phyloP scores from a whole-genome alignment of 2,329 filamentous ascomycete species.

The Purpureocillium takamizusanense region DNA sequence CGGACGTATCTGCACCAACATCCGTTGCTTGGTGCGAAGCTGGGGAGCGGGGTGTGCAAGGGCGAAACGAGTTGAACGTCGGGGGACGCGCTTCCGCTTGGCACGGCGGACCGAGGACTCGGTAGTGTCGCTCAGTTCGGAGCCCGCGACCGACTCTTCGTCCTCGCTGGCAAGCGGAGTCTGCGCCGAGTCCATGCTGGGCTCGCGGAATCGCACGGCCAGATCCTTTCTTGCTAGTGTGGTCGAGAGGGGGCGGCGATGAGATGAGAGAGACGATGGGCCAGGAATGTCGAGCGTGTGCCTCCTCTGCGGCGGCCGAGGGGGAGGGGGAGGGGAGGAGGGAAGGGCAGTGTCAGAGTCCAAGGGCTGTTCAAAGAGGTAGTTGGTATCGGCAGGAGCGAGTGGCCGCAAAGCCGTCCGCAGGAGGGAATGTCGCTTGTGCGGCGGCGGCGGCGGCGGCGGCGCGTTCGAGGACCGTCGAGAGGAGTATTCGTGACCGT shows the following conservation, averaged over 20 bases:
- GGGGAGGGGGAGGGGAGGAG: no score
- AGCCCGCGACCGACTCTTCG: conserved; percentile 31
- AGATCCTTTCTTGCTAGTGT: conserved; percentile 28
- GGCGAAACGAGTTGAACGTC: conserved; percentile 54
- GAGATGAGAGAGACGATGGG: conserved; percentile 5
- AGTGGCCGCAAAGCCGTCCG: conserved; percentile 30
- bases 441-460: conserved; percentile 22
- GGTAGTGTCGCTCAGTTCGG: conserved; percentile 37
- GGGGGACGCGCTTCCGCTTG: conserved; percentile 34
- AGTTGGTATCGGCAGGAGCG: conserved; percentile 17
- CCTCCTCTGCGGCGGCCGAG: not conserved
- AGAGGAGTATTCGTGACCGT: conserved; percentile 50
- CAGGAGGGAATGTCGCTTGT: conserved; percentile 29
- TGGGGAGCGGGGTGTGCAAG: conserved; percentile 60
- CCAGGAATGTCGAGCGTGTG: conserved; percentile 2
- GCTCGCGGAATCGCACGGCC: conserved; percentile 36
- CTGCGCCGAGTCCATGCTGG: conserved; percentile 18
- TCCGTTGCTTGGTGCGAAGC: conserved; percentile 50
- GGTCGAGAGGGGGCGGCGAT: conserved; percentile 26
- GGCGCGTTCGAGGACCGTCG: conserved; percentile 18
- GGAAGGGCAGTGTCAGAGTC: not conserved
- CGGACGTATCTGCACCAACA: conserved; percentile 58
- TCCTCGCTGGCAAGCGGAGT: conserved; percentile 35
- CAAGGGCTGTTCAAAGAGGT: conserved; percentile 1
- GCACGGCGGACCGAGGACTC: conserved; percentile 25